A percentile compares a stretch with the other conserved stretches of the same genome.
Evolutionary conservation across 345 rosid species (phyloP).

Genomic region (Citrus sinensis): DVS_A1.0 CM039163.1:40185001-40185500

Average conservation of each 20-base stretch:
- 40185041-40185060: not conserved
- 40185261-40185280: constrained; percentile 35
- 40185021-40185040: not conserved
- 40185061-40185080: not conserved
- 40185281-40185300: constrained; percentile 47
- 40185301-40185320: constrained; percentile 33
- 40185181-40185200: constrained; percentile 40
- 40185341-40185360: constrained; percentile 56
- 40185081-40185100: not conserved
- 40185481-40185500: not conserved
- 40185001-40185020: not conserved
- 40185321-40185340: constrained; percentile 43
- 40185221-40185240: constrained; percentile 77
- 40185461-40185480: not conserved
- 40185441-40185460: not conserved
- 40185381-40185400: constrained; percentile 30
- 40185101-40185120: not conserved
- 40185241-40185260: constrained; percentile 39
- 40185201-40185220: constrained; percentile 52
- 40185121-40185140: not conserved
- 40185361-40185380: constrained; percentile 40
- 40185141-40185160: constrained; percentile 8
- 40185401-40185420: constrained; percentile 49
- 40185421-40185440: constrained; percentile 30
- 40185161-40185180: constrained; percentile 58